Conservation (phyloP, 805 yeast genomes). For the Candida silvicultrix region DNA sequence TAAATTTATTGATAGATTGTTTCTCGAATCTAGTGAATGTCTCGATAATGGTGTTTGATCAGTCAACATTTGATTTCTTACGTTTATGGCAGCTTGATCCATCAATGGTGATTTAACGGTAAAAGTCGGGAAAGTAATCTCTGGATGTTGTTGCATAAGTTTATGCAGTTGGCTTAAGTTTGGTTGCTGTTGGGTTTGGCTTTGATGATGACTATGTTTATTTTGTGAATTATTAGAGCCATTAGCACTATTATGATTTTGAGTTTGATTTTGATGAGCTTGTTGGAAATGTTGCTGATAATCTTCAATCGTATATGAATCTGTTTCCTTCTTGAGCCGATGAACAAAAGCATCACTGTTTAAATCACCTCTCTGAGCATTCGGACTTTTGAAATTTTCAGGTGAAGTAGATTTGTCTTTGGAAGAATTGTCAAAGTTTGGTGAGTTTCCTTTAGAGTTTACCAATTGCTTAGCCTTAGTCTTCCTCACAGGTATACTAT, state of each 20-base stretch:
- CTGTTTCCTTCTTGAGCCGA: neutral
- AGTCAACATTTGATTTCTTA: neutral
- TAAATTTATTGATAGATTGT: conserved; percentile 16
- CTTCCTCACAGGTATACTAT: conserved; percentile 28
- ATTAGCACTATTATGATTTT: neutral
- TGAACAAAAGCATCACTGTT: neutral
- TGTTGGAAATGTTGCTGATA: neutral
- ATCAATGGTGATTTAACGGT: conserved; percentile 9
- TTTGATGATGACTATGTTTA: neutral
- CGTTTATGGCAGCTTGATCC: neutral
- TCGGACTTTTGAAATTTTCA: neutral
- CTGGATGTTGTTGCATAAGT: conserved; percentile 5
- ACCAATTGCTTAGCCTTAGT: conserved; percentile 1
- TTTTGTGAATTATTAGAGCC: neutral
- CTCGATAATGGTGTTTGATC: neutral
- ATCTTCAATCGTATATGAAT: neutral
- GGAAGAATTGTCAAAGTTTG: conserved; percentile 4
- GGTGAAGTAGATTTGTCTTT: neutral
- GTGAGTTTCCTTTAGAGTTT: conserved; percentile 2
- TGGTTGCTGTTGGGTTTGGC: conserved; percentile 6
- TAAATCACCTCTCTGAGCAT: neutral
- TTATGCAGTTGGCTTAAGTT: conserved; percentile 13
- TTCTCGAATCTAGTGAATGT: conserved; percentile 11
- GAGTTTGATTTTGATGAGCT: neutral
- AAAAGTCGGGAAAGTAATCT: conserved; percentile 6